phyloP scores from a whole-genome alignment of 1,139 yeast species.

The Pneumocystis canis region DNA sequence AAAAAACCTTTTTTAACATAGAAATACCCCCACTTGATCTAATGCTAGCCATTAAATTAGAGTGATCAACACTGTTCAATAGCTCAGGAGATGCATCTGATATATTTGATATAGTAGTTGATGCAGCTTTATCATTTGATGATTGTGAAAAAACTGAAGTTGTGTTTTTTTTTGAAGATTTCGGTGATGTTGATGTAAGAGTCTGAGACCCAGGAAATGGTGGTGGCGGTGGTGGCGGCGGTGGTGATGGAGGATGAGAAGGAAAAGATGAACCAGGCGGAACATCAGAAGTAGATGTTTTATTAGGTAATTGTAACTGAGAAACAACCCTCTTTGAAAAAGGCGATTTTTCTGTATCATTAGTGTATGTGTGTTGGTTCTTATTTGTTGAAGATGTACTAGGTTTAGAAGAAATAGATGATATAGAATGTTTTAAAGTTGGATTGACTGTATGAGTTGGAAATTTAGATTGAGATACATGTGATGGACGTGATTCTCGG shows the following conservation, averaged over 20 bases:
- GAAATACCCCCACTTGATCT: constrained; percentile 66
- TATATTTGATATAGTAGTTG: constrained; percentile 26
- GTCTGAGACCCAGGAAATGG: constrained; percentile 18
- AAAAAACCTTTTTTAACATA: constrained; percentile 42
- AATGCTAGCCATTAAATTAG: constrained; percentile 76
- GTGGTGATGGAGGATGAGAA: constrained; percentile 24
- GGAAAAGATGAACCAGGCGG: constrained; percentile 22
- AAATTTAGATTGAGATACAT: constrained; percentile 15
- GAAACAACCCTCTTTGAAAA: not conserved
- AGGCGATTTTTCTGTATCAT: not conserved
- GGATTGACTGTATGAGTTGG: constrained; percentile 12
- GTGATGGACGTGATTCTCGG: constrained; percentile 13
- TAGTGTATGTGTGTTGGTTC: not conserved
- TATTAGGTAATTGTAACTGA: not conserved
- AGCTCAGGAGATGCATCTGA: not conserved
- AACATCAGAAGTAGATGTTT: constrained; percentile 10
- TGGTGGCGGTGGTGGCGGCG: constrained; percentile 19
- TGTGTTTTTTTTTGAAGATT: constrained; percentile 19
- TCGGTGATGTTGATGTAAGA: constrained; percentile 3
- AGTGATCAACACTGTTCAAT: constrained; percentile 38
- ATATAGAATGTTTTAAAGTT: constrained; percentile 6
- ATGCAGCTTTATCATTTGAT: constrained; percentile 18
- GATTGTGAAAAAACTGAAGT: constrained; percentile 28
- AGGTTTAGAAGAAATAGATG: constrained; percentile 15
- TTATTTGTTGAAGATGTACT: not conserved